Evolutionary conservation across 2,329 filamentous ascomycete species (phyloP).

Genomic region (Escovopsis sp.): DNA sequence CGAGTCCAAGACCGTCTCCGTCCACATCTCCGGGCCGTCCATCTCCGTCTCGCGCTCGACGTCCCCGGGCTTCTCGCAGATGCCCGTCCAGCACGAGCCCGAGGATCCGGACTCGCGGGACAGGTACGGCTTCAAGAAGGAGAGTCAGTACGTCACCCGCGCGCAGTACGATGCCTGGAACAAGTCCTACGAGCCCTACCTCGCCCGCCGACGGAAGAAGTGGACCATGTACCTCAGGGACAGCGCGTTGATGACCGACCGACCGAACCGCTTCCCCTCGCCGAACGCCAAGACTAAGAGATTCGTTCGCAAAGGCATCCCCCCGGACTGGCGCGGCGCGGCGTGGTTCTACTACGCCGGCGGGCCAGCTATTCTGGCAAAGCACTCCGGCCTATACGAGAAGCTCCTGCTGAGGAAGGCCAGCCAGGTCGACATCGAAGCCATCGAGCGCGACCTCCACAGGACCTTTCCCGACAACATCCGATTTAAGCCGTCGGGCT

Average conservation of each 20-base stretch:
- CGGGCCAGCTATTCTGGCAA: constrained; percentile 63
- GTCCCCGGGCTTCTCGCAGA: constrained; percentile 12
- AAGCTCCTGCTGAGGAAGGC: constrained; percentile 50
- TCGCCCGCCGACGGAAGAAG: constrained; percentile 62
- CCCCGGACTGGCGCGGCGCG: constrained; percentile 83
- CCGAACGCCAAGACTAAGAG: constrained; percentile 73
- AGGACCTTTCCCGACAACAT: constrained; percentile 92
- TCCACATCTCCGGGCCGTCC: constrained; percentile 3
- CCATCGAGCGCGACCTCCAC: constrained; percentile 87
- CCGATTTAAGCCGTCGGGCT: constrained; percentile 56
- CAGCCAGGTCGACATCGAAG: constrained; percentile 63
- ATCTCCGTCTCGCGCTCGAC: constrained; percentile 5
- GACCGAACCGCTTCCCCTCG: constrained; percentile 64
- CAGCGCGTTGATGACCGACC: constrained; percentile 54
- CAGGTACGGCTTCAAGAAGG: constrained; percentile 85
- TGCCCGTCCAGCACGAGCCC: constrained; percentile 17
- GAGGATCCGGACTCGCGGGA: constrained; percentile 48
- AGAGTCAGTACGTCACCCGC: constrained; percentile 61
- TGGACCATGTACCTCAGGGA: constrained; percentile 70
- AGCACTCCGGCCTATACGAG: constrained; percentile 64
- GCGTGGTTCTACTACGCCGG: constrained; percentile 97
- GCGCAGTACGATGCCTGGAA: constrained; percentile 78
- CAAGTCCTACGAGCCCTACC: constrained; percentile 55
- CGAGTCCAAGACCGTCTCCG: constrained; percentile 2
- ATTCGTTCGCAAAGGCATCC: constrained; percentile 85